These are phyloP conservation scores for Tricholoma sp. DNA, from an alignment of 768 basidiomycete species.

Conservation along the genomic window DNA sequence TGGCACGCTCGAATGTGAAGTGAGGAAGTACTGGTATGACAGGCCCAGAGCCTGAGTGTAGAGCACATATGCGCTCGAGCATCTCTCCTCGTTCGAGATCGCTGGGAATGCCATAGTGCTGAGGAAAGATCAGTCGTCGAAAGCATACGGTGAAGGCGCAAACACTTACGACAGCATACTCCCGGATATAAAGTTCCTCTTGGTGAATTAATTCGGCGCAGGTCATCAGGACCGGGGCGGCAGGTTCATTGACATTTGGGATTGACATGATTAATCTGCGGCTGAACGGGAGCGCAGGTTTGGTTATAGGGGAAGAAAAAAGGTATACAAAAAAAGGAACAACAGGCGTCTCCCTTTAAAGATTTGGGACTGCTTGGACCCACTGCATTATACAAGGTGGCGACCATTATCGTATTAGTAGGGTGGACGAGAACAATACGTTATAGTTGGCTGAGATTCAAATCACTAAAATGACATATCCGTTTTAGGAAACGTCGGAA, in stretches of 20 bases:
- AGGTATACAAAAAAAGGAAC: background rate
- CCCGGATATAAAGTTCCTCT: slow-evolving; percentile 4
- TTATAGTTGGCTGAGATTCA: background rate
- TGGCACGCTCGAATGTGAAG: background rate
- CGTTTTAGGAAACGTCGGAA: background rate
- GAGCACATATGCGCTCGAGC: background rate
- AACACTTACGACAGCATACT: slow-evolving; percentile 6
- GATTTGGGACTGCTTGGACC: background rate
- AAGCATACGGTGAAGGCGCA: background rate
- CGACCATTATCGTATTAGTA: too few relatives aligned
- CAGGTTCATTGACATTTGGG: too few relatives aligned
- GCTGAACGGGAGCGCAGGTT: too few relatives aligned
- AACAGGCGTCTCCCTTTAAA: background rate
- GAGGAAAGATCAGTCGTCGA: background rate
- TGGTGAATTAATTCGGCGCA: slow-evolving; percentile 7
- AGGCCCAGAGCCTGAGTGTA: background rate
- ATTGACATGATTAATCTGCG: background rate
- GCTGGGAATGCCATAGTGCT: background rate
- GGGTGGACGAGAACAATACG: background rate
- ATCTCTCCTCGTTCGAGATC: background rate
- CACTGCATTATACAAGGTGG: background rate
- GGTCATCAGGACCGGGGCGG: slow-evolving; percentile 1
- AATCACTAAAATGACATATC: background rate
- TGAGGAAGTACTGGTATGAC: background rate
- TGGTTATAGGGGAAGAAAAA: background rate